Evolutionary conservation across 2,329 filamentous ascomycete genomes (phyloP), one percentile per base, ranked within the genome.

Genomic region (Graphilbum ipis-grandicollis): DNA sequence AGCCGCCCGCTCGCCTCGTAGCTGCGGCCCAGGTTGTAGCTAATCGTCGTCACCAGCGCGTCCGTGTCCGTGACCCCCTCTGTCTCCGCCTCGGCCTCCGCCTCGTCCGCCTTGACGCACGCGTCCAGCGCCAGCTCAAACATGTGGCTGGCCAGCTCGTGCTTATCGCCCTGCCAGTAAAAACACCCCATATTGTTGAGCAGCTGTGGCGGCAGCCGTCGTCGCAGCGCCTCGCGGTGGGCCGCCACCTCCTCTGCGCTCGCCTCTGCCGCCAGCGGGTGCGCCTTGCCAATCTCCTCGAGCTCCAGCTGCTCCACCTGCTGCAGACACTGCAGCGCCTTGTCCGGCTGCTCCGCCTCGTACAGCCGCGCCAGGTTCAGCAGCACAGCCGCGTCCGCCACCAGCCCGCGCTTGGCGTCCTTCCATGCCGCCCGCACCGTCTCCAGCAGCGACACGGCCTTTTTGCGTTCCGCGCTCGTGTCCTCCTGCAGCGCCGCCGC

Each of bases 161-260:
- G 76, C 51, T 84, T 85, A 48, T 93, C 85, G 2, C 75, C 69
- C 52, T 93, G 85, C 46, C 84, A 94, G 47, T 93, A 75, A 58
- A 96, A 96, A 56, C 86, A 94, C 5, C 83, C 90, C 52, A 96
- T 93, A 53, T 98, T 98, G 64, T 96, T 98, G 31, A 98, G 68
- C 2, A 96, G 66, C 50, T 93, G 85, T 4, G 90, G 90, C 1
- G 86, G 82, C 2, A 98, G 63, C 40, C 79, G 66, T 51, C 86
- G 81, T 37, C 85, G 76, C 21, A 93, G 64, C 14, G 67, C 64
- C 18, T 62, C 62, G 38, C 70, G 69, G 39, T 71, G 58, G 22
- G 71, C 66, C 3, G 63, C 66, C 9, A 28, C 29, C 40, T 79
- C 71, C 37, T 82, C 74, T 15, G 71, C 65, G 2, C 59, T 54